A percentile compares a stretch with the other conserved stretches of the same genome.
phyloP scores from a whole-genome alignment of 352 stramenopile genomes.

The Phytophthora sojae region DNA sequence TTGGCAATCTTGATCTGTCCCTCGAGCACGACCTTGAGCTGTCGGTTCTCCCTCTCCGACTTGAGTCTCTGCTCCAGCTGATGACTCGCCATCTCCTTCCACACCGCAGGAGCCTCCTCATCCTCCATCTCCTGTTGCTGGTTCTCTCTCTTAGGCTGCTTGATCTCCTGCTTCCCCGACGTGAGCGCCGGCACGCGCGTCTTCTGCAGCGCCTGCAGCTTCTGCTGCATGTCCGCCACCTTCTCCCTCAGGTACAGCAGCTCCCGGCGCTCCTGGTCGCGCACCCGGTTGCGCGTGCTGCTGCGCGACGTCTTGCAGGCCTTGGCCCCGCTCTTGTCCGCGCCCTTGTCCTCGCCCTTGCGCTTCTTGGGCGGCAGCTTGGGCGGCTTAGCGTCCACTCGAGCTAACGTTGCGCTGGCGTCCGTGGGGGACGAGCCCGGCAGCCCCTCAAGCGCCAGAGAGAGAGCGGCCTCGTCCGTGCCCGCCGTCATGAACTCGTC shows the following conservation, averaged over 20 bases:
- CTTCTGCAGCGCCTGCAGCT: slow-evolving; percentile 47
- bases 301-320: slow-evolving; percentile 37
- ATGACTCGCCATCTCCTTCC: slow-evolving; percentile 56
- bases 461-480: slow-evolving; percentile 27
- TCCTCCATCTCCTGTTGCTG: slow-evolving; percentile 5
- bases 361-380: slow-evolving; percentile 23
- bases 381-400: background rate
- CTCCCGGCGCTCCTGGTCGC: slow-evolving; percentile 50
- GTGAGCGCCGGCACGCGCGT: slow-evolving; percentile 7
- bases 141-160: background rate
- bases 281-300: slow-evolving; percentile 49
- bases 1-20: slow-evolving; percentile 75
- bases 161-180: background rate
- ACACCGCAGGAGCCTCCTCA: slow-evolving; percentile 32
- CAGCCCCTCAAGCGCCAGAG: slow-evolving; percentile 28
- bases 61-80: slow-evolving; percentile 59
- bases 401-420: background rate
- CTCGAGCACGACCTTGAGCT: slow-evolving; percentile 63
- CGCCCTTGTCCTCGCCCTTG: slow-evolving; percentile 20
- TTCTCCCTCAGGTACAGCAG: slow-evolving; percentile 54
- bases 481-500: slow-evolving; percentile 40
- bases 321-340: slow-evolving; percentile 25
- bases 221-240: slow-evolving; percentile 52
- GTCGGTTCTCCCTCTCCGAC: slow-evolving; percentile 65
- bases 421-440: slow-evolving; percentile 10